Percentiles rank a stretch among this genome's conserved stretches.
Evolutionary conservation across 495 filamentous ascomycete genomes (phyloP).

Genomic region (Staphylotrichum longicolle): DNA sequence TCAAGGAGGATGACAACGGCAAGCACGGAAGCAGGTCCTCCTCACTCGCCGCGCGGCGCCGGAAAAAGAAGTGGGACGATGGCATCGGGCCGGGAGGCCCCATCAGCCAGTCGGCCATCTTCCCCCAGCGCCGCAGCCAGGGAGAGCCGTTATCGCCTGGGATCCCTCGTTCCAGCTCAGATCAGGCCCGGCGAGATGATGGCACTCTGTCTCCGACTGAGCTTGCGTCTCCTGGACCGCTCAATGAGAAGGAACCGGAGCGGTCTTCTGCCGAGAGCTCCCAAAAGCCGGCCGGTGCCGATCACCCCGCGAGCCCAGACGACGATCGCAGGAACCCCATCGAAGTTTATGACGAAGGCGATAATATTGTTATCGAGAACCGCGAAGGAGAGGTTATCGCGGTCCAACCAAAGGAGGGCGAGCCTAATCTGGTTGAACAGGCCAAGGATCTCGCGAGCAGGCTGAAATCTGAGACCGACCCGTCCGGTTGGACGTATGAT

Average conservation of each 20-base stretch:
- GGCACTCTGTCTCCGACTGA: constrained; percentile 27
- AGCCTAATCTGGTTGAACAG: constrained; percentile 35
- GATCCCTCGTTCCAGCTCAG: constrained; percentile 12
- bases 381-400: constrained; percentile 80
- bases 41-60: constrained; percentile 58
- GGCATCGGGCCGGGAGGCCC: constrained; percentile 81
- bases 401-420: constrained; percentile 33
- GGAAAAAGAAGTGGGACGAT: constrained; percentile 66
- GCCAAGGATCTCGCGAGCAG: constrained; percentile 40
- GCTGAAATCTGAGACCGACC: constrained; percentile 43
- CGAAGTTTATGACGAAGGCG: constrained; percentile 78
- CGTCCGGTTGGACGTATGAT: constrained; percentile 45
- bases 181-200: constrained; percentile 29
- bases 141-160: constrained; percentile 35
- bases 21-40: constrained; percentile 54
- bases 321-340: constrained; percentile 43
- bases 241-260: constrained; percentile 20
- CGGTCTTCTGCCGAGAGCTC: constrained; percentile 14
- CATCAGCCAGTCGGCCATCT: constrained; percentile 86
- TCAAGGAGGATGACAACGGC: constrained; percentile 71
- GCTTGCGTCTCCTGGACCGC: constrained; percentile 1
- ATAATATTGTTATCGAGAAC: constrained; percentile 80
- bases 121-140: constrained; percentile 59
- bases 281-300: constrained; percentile 21
- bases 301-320: constrained; percentile 24